Evolutionary conservation across 352 stramenopile genomes (phyloP).

Genomic region (Blastocystis sp.): DNA sequence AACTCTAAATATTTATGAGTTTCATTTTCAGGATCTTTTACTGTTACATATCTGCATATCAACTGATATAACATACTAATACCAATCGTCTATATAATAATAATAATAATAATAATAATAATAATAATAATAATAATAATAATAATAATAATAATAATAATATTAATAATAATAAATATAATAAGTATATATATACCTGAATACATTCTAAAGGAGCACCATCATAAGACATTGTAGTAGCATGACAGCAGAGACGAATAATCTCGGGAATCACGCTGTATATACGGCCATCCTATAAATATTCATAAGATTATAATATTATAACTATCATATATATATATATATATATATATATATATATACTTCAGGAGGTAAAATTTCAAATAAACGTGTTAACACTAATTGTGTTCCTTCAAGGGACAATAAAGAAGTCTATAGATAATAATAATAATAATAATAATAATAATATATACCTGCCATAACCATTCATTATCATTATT

Average conservation of each 20-base stretch:
- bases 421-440: constrained; percentile 23
- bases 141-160: constrained; percentile 15
- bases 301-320: too few relatives aligned
- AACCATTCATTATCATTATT: constrained; percentile 29
- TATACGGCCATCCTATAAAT: constrained; percentile 5
- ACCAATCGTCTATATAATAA: constrained; percentile 17
- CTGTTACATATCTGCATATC: constrained; percentile 4
- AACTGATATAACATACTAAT: constrained; percentile 33
- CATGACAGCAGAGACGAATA: constrained; percentile 31
- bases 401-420: constrained; percentile 27
- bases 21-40: constrained; percentile 23
- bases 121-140: background rate
- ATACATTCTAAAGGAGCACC: constrained; percentile 29
- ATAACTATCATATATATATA: too few relatives aligned
- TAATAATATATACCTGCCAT: too few relatives aligned
- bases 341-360: too few relatives aligned
- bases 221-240: constrained; percentile 31
- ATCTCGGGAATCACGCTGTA: constrained; percentile 24
- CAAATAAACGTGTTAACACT: constrained; percentile 27
- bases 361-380: too few relatives aligned
- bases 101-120: background rate
- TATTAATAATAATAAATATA: background rate
- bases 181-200: constrained; percentile 1
- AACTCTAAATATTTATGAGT: constrained; percentile 24
- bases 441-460: too few relatives aligned